Evolutionary conservation across 148 eudicot genomes (phyloP), one percentile per base, ranked within the genome.

Genomic region (Dianthus caryophyllus): DNA sequence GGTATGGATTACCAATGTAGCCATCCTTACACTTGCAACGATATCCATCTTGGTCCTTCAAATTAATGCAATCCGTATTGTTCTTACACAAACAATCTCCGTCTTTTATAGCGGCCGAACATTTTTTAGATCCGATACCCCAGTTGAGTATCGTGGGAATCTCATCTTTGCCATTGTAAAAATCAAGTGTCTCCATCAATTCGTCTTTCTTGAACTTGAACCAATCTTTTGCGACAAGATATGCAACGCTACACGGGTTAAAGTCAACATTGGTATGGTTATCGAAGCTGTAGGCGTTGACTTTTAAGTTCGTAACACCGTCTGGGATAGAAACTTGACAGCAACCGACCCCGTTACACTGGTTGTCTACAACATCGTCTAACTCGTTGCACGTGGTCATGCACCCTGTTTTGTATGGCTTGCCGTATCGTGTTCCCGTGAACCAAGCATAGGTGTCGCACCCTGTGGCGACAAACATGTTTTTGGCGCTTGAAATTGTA

Each of bases 281-380:
- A 4, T 1, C 0, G 4, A 31, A 64, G 30, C 78, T 75, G 0
- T 5, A 0, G 1, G 50, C 65, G 0, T 2, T 17, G 0, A 53
- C 10, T 0, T 17, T 11, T 49, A 75, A 26, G 21, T 21, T 30
- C 13, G 44, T 64, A 2, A 65, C 55, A 3, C 50, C 78, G 12
- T 65, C 66, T 0, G 78, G 74, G 15, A 75, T 53, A 0, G 60
- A 50, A 43, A 62, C 64, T 5, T 64, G 24, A 26, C 78, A 75
- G 13, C 78, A 75, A 4, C 78, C 78, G 15, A 59, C 44, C 39
- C 78, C 78, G 3, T 71, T 64, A 20, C 78, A 75, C 0, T 13
- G 26, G 1, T 12, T 18, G 6, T 60, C 25, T 16, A 21, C 21
- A 0, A 70, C 67, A 18, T 70, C 67, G 4, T 50, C 38, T 0